These are phyloP conservation scores for Macrophomina tecta DNA, from an alignment of 2,329 filamentous ascomycete species.

Conservation along the genomic window DNA sequence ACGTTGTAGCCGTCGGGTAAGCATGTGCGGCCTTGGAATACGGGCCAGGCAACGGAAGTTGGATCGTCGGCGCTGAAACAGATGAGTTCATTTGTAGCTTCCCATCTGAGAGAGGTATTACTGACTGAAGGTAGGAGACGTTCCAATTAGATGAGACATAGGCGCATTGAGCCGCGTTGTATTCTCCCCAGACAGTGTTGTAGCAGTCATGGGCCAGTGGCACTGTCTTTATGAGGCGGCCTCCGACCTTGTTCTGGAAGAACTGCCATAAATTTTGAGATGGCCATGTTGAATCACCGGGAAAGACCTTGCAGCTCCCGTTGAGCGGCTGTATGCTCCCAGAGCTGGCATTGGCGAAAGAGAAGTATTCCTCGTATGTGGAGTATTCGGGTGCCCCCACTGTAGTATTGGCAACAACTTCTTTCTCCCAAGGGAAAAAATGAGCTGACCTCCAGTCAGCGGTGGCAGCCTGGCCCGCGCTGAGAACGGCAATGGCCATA, in stretches of 20 bases:
- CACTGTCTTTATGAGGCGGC: conserved; percentile 50
- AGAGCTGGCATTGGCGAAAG: neutral
- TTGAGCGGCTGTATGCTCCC: neutral
- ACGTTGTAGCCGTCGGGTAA: conserved; percentile 22
- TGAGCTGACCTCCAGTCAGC: neutral
- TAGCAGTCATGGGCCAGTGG: conserved; percentile 52
- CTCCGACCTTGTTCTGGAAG: conserved; percentile 54
- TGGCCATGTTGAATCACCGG: conserved; percentile 57
- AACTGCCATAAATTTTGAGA: conserved; percentile 51
- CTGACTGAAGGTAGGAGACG: conserved; percentile 38
- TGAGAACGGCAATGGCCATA: neutral
- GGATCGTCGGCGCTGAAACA: conserved; percentile 50
- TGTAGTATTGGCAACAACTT: neutral
- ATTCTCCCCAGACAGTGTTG: conserved; percentile 32
- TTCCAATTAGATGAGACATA: conserved; percentile 40
- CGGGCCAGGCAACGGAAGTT: conserved; percentile 27
- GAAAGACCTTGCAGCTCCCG: conserved; percentile 56
- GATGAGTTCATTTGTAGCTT: conserved; percentile 34
- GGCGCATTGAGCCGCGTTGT: conserved; percentile 34
- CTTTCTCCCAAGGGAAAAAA: conserved; percentile 1
- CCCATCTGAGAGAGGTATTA: conserved; percentile 32
- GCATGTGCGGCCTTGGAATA: conserved; percentile 46
- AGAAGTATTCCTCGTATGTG: neutral
- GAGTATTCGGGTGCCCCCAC: neutral
- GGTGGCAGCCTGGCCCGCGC: neutral